phyloP scores from a whole-genome alignment of 1,284 basidiomycete species.

The Exobasidium rhododendri region DNA sequence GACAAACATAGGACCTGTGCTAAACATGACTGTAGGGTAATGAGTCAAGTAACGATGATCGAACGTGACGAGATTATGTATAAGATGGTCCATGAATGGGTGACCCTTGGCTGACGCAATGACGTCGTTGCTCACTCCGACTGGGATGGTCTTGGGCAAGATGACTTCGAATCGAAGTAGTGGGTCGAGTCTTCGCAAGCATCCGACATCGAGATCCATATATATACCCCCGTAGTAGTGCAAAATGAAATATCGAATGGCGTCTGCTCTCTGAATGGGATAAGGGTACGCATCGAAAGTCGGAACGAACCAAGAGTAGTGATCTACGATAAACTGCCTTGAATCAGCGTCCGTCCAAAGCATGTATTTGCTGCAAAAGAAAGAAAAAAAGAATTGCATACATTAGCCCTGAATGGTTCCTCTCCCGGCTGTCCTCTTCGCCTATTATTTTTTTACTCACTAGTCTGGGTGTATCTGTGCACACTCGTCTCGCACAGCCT shows the following conservation, averaged over 20 bases:
- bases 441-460: constrained; percentile 63
- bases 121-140: constrained; percentile 83
- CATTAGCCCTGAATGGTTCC: neutral
- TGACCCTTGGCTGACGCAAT: constrained; percentile 84
- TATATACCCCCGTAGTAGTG: constrained; percentile 90
- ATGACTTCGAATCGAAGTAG: constrained; percentile 84
- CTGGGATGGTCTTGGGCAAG: constrained; percentile 90
- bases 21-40: constrained; percentile 99
- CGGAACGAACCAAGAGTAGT: constrained; percentile 88
- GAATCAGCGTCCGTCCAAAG: constrained; percentile 92
- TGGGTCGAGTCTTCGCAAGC: constrained; percentile 81
- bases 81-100: constrained; percentile 86
- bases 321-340: constrained; percentile 78
- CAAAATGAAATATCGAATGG: constrained; percentile 95
- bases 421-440: too few relatives aligned
- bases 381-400: neutral
- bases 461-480: constrained; percentile 69
- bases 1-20: constrained; percentile 68
- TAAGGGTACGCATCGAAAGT: constrained; percentile 91
- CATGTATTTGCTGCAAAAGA: constrained; percentile 74
- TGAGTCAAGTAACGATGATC: constrained; percentile 90
- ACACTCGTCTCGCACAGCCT: constrained; percentile 57
- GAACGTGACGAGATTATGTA: constrained; percentile 83
- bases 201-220: constrained; percentile 95
- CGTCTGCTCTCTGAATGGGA: constrained; percentile 92